These are phyloP conservation scores for Termitomyces sp. DNA, from an alignment of 768 basidiomycete species.

Conservation along the genomic window DNA sequence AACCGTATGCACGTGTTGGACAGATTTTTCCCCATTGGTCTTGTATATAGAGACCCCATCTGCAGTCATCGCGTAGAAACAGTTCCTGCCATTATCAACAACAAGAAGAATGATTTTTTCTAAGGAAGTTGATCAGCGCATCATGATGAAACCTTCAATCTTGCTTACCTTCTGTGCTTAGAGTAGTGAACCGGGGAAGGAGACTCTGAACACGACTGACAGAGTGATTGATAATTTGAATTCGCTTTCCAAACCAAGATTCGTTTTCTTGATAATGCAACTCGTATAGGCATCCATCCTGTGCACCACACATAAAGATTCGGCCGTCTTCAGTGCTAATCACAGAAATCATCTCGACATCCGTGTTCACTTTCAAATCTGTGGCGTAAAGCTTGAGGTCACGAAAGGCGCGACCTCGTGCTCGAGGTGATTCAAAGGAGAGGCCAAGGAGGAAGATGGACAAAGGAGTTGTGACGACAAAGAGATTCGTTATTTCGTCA, in stretches of 20 bases:
- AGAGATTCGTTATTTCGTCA: constrained; percentile 84
- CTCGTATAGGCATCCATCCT: constrained; percentile 90
- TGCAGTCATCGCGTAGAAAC: constrained; percentile 74
- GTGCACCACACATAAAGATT: constrained; percentile 85
- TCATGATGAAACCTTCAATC: not conserved
- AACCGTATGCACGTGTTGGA: constrained; percentile 74
- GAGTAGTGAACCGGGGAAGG: constrained; percentile 68
- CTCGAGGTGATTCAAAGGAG: constrained; percentile 45
- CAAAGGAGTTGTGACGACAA: constrained; percentile 87
- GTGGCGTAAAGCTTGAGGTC: constrained; percentile 90
- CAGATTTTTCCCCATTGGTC: constrained; percentile 56
- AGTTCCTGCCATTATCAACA: constrained; percentile 64
- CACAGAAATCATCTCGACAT: constrained; percentile 85
- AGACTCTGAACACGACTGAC: constrained; percentile 75
- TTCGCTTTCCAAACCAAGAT: constrained; percentile 88
- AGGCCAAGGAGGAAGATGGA: constrained; percentile 85
- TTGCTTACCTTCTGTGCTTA: constrained; percentile 61
- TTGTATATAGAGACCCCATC: constrained; percentile 68
- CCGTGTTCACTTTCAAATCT: constrained; percentile 73
- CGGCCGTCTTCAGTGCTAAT: constrained; percentile 77
- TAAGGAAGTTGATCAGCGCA: constrained; percentile 24
- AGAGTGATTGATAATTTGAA: constrained; percentile 85
- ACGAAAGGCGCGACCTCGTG: constrained; percentile 44
- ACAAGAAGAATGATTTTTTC: constrained; percentile 71
- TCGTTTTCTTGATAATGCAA: constrained; percentile 87